Percentiles rank a stretch among this genome's conserved stretches.
These are phyloP conservation scores for Rhodamnia rubescens DNA, from an alignment of 345 rosid genomes.

Conservation along the genomic window DNA sequence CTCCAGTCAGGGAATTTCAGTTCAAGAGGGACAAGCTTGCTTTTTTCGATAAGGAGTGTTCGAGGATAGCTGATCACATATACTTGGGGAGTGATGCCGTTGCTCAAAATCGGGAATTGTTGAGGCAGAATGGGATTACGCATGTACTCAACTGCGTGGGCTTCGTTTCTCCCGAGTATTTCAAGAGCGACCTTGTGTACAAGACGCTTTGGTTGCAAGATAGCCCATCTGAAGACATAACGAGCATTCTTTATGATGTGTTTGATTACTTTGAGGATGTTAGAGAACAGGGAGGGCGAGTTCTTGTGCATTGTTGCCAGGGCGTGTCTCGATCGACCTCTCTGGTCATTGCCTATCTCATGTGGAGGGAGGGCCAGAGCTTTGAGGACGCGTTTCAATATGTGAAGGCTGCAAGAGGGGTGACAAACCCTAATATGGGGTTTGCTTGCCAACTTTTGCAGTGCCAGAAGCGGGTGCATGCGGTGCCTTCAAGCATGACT, in stretches of 20 bases:
- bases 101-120: slow-evolving; percentile 50
- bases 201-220: slow-evolving; percentile 73
- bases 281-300: slow-evolving; percentile 54
- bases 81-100: slow-evolving; percentile 66
- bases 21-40: slow-evolving; percentile 61
- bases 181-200: slow-evolving; percentile 62
- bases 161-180: slow-evolving; percentile 65
- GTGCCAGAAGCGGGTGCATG: slow-evolving; percentile 73
- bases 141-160: slow-evolving; percentile 71
- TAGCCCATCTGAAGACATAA: slow-evolving; percentile 60
- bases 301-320: slow-evolving; percentile 64
- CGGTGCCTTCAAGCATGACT: slow-evolving; percentile 47
- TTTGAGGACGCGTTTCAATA: slow-evolving; percentile 64
- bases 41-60: slow-evolving; percentile 59
- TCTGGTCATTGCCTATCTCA: slow-evolving; percentile 64
- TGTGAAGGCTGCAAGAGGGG: slow-evolving; percentile 65
- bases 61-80: slow-evolving; percentile 56
- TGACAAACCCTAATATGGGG: slow-evolving; percentile 68
- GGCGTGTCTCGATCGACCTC: slow-evolving; percentile 62
- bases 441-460: slow-evolving; percentile 68
- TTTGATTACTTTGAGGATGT: slow-evolving; percentile 79
- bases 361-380: slow-evolving; percentile 74
- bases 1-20: slow-evolving; percentile 38
- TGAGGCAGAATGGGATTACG: slow-evolving; percentile 58
- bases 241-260: slow-evolving; percentile 63